Conservation (phyloP, 495 filamentous ascomycete species). For the Penicillium argentinense region DNA sequence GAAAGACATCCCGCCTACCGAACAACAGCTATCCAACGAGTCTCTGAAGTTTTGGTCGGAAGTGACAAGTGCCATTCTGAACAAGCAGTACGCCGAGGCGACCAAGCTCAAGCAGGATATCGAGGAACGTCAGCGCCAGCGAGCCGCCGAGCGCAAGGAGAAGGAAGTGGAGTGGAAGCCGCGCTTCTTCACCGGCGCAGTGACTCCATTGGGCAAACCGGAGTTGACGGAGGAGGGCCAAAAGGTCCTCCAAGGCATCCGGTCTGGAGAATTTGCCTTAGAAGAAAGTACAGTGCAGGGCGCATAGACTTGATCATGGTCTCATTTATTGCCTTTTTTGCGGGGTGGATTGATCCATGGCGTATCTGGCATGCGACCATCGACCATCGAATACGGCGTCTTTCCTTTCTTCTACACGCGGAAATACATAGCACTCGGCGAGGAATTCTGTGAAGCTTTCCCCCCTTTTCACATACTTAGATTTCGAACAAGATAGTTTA, state of each 20-base stretch:
- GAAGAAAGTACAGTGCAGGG: conserved; percentile 46
- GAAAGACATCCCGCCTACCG: conserved; percentile 74
- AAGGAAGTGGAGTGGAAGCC: conserved; percentile 72
- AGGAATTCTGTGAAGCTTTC: too few relatives aligned
- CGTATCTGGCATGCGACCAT: conserved; percentile 36
- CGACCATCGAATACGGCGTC: conserved; percentile 15
- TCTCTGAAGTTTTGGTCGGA: conserved; percentile 83
- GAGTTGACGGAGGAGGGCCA: conserved; percentile 76
- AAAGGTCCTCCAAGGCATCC: conserved; percentile 66
- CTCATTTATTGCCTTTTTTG: conserved; percentile 9
- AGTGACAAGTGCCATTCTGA: conserved; percentile 83
- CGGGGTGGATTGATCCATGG: conserved; percentile 8
- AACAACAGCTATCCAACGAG: conserved; percentile 83
- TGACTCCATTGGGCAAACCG: conserved; percentile 74
- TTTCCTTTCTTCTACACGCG: neutral
- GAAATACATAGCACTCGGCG: neutral
- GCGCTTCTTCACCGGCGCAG: conserved; percentile 80
- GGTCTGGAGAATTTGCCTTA: conserved; percentile 58
- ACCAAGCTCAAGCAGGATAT: conserved; percentile 87
- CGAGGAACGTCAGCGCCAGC: conserved; percentile 84
- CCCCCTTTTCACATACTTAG: conserved; percentile 21
- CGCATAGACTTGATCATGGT: conserved; percentile 29
- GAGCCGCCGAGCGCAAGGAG: conserved; percentile 72
- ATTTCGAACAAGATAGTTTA: too few relatives aligned
- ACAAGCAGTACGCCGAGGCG: conserved; percentile 80